These are phyloP conservation scores for Hemileia vastatrix DNA, from an alignment of 1,284 basidiomycete genomes.

Conservation along the genomic window DNA sequence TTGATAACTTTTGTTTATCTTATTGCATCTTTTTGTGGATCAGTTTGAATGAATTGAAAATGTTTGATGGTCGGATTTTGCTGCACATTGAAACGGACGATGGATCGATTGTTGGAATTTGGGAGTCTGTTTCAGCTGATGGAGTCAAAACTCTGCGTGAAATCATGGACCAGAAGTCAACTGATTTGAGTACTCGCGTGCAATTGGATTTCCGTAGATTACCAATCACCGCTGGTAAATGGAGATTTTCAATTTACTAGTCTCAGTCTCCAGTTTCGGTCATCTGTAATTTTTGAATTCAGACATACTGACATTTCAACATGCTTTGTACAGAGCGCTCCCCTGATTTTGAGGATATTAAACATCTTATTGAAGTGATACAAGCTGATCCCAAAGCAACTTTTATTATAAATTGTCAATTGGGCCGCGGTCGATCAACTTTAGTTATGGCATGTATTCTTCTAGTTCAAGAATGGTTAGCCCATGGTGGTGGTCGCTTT, in stretches of 20 bases:
- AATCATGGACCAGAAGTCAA: slow-evolving; percentile 64
- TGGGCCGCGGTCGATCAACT: slow-evolving; percentile 88
- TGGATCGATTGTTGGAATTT: slow-evolving; percentile 82
- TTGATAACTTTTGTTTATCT: not conserved
- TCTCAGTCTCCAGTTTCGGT: too few relatives aligned
- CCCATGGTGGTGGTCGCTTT: slow-evolving; percentile 27
- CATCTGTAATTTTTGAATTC: too few relatives aligned
- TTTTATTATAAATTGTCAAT: slow-evolving; percentile 91
- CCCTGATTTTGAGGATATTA: slow-evolving; percentile 43
- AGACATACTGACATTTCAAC: too few relatives aligned
- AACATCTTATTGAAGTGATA: slow-evolving; percentile 65
- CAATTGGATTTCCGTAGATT: slow-evolving; percentile 41
- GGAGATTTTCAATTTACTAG: too few relatives aligned
- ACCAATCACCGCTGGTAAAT: slow-evolving; percentile 44
- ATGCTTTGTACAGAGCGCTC: not conserved
- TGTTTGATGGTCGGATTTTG: slow-evolving; percentile 76
- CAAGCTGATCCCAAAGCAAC: slow-evolving; percentile 65
- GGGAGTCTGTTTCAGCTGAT: slow-evolving; percentile 75
- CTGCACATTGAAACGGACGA: slow-evolving; percentile 82
- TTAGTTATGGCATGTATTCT: slow-evolving; percentile 76
- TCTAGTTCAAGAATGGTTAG: slow-evolving; percentile 78
- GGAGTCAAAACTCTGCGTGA: slow-evolving; percentile 73
- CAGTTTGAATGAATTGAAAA: slow-evolving; percentile 60
- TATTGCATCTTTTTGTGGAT: not conserved
- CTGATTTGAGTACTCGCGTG: slow-evolving; percentile 41